Conservation (phyloP, 2,329 filamentous ascomycete genomes). For the Cercospora berteroae region DNA sequence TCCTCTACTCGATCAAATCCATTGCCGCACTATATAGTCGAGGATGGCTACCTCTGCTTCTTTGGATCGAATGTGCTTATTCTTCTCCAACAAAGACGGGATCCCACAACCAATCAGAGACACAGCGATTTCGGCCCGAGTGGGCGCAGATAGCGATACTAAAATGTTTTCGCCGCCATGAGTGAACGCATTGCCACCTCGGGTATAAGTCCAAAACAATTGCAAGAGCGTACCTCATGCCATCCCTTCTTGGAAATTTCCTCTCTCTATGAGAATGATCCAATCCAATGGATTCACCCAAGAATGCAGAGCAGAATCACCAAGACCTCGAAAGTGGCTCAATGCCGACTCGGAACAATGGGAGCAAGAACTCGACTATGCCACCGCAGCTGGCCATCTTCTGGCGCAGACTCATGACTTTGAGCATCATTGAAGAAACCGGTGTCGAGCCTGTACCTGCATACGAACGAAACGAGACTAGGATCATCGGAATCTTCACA, state of each 20-base stretch:
- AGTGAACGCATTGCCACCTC: neutral
- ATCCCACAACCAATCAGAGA: neutral
- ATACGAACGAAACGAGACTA: slow-evolving; percentile 54
- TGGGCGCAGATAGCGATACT: neutral
- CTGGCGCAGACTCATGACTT: slow-evolving; percentile 11
- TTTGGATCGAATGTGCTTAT: neutral
- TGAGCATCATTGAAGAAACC: slow-evolving; percentile 13
- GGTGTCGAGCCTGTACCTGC: slow-evolving; percentile 58
- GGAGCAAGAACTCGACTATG: neutral
- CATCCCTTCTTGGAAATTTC: neutral
- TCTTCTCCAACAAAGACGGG: neutral
- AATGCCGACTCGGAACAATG: neutral
- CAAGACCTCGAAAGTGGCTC: neutral
- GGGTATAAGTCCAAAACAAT: neutral
- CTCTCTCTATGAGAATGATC: neutral
- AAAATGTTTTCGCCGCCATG: neutral
- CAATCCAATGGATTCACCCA: neutral
- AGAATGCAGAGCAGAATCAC: neutral
- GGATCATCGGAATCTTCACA: slow-evolving; percentile 58
- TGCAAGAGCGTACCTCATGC: neutral
- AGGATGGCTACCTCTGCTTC: neutral
- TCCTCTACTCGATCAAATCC: neutral
- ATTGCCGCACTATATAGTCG: neutral
- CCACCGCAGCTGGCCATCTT: neutral
- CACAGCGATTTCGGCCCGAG: neutral